Evolutionary conservation across 2,329 filamentous ascomycete species (phyloP), one percentile per base, ranked within the genome.

Genomic region (Aquanectria penicillioides): DNA sequence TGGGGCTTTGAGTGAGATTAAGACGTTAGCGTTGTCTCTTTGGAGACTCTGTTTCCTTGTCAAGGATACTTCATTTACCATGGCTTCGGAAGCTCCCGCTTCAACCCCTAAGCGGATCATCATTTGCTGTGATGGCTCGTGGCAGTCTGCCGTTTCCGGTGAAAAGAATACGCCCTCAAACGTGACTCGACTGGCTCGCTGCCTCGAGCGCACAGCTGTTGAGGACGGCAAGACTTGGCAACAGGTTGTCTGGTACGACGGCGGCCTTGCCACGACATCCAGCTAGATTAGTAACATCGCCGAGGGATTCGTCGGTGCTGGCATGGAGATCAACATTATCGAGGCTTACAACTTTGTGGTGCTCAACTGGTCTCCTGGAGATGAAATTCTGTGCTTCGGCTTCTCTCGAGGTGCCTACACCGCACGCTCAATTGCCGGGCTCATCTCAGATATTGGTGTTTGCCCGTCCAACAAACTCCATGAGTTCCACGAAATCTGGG

Each of bases 371-470:
- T 63, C 68, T 13, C 25, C 57, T 1, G 67, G 67, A 2, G 67
- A 69, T n/a, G 72, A 77, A 53, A 71, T 77, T 22, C 65, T 75
- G 15, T 70, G 75, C 26, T 64, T 76, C 25, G 74, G 74, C 12
- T 77, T 76, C 64, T 76, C 74, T 0, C 68, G 74, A 2, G 74
- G 74, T 18, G 74, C 74, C 18, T 77, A 75, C 51, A 76, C 74
- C 0, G 74, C 74, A n/a, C 74, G 74, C 10, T 72, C 73, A 2
- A 69, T 76, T 4, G 70, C 74, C 3, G 67, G 67, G 11, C 67
- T 69, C 12, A 61, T 74, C 25, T 67, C 65, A 15, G 64, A 70
- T 28, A 63, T 73, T 43, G 70, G 71, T 6, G 57, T 73, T 49
- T 59, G 72, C 41, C 60, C 66, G 17, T 69, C 66, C 12, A 47